Conservation (phyloP, 768 basidiomycete genomes). For the Lentinula guzmanii region DNA sequence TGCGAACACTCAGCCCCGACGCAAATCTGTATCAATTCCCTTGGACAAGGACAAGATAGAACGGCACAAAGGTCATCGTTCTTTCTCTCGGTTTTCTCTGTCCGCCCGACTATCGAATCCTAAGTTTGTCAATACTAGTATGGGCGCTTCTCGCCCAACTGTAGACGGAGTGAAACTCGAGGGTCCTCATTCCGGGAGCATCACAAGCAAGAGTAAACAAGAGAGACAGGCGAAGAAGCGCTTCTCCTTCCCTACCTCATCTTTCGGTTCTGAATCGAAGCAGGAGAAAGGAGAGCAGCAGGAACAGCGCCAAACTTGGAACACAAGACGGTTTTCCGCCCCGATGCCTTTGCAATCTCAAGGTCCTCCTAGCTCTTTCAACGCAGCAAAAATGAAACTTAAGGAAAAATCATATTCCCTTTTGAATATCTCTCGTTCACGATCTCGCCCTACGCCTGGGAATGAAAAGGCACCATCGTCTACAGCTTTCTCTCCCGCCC, state of each 20-base stretch:
- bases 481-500: not conserved
- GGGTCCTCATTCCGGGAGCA: not conserved
- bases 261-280: not conserved
- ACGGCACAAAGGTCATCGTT: not conserved
- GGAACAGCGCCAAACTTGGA: not conserved
- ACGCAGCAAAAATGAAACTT: not conserved
- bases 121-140: not conserved
- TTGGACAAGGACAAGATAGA: not conserved
- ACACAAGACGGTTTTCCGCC: not conserved
- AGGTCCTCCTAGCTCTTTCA: not conserved
- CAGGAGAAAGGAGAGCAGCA: not conserved
- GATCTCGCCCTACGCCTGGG: not conserved
- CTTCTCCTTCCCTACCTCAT: not conserved
- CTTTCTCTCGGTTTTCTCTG: not conserved
- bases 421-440: not conserved
- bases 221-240: not conserved
- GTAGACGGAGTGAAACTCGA: not conserved
- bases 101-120: not conserved
- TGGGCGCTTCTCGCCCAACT: not conserved
- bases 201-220: not conserved
- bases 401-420: not conserved
- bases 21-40: not conserved
- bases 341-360: not conserved
- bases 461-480: not conserved
- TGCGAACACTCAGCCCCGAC: not conserved